Percentiles rank a stretch among this genome's conserved stretches.
Conservation (phyloP, 2,329 filamentous ascomycete genomes). For the Aquanectria penicillioides region DNA sequence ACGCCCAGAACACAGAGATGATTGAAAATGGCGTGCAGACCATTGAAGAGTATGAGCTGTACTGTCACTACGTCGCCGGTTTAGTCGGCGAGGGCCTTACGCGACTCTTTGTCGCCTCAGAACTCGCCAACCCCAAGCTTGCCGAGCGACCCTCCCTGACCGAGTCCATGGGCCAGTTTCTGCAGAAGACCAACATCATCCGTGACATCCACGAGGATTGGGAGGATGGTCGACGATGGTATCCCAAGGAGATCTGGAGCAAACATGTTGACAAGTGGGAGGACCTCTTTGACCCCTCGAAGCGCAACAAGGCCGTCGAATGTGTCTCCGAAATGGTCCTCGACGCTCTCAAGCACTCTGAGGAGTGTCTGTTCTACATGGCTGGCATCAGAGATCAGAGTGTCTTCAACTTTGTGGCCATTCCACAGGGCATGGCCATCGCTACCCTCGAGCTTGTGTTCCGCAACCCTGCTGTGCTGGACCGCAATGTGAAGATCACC, state of each 20-base stretch:
- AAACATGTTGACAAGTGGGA: conserved; percentile 92
- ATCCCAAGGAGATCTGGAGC: conserved; percentile 96
- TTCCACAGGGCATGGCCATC: conserved; percentile 97
- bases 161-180: conserved; percentile 96
- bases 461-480: conserved; percentile 86
- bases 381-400: conserved; percentile 94
- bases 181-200: conserved; percentile 99
- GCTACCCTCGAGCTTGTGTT: conserved; percentile 93
- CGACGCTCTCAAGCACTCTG: conserved; percentile 84
- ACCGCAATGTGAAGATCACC: conserved; percentile 93
- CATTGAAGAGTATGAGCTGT: conserved; percentile 90
- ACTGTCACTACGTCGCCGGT: conserved; percentile 98
- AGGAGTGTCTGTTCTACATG: conserved; percentile 98
- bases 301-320: conserved; percentile 80
- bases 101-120: conserved; percentile 85
- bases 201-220: conserved; percentile 93
- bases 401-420: conserved; percentile 98
- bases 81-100: conserved; percentile 96
- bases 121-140: conserved; percentile 87
- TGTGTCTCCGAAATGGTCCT: conserved; percentile 95
- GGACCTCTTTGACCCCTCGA: conserved; percentile 85
- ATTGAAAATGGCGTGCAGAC: conserved; percentile 84
- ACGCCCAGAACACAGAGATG: conserved; percentile 83
- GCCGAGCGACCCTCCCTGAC: conserved; percentile 82
- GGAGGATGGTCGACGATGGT: conserved; percentile 89